Percentiles rank a stretch among this genome's conserved stretches.
Evolutionary conservation across 139 green algal species (phyloP).

Genomic region (Haematococcus lacustris): DNA sequence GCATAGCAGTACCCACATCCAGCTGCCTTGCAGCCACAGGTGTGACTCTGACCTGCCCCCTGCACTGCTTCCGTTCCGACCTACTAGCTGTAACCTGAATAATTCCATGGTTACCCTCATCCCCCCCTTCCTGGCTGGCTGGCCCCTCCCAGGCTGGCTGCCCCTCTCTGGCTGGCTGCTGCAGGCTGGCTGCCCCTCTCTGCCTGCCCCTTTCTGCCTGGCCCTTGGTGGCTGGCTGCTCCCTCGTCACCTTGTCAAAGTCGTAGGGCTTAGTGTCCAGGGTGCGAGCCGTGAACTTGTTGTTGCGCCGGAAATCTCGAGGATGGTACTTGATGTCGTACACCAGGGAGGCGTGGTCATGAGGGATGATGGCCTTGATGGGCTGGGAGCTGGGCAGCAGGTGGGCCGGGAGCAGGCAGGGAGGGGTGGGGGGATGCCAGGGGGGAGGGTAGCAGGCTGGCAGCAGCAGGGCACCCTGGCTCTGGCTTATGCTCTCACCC

Average conservation of each 20-base stretch:
- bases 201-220: not conserved
- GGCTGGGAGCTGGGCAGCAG: slow-evolving; percentile 44
- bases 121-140: not conserved
- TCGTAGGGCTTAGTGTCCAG: slow-evolving; percentile 31
- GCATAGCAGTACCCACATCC: not conserved
- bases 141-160: not conserved
- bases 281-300: slow-evolving; percentile 35
- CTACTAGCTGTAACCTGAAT: too few species aligned
- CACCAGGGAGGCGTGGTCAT: slow-evolving; percentile 44
- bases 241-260: slow-evolving; percentile 24
- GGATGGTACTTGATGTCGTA: slow-evolving; percentile 78
- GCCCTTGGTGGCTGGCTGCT: not conserved
- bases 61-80: too few species aligned
- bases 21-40: too few species aligned
- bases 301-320: slow-evolving; percentile 46
- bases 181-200: not conserved
- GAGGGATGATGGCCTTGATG: slow-evolving; percentile 47
- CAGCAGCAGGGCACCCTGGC: not conserved
- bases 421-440: too few species aligned
- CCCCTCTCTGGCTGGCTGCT: not conserved
- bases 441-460: too few species aligned
- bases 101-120: not conserved
- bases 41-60: too few species aligned
- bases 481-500: slow-evolving; percentile 18
- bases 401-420: too few species aligned